Conservation (phyloP, 257 asterid species). For the Ajuga chamaepitys region DNA sequence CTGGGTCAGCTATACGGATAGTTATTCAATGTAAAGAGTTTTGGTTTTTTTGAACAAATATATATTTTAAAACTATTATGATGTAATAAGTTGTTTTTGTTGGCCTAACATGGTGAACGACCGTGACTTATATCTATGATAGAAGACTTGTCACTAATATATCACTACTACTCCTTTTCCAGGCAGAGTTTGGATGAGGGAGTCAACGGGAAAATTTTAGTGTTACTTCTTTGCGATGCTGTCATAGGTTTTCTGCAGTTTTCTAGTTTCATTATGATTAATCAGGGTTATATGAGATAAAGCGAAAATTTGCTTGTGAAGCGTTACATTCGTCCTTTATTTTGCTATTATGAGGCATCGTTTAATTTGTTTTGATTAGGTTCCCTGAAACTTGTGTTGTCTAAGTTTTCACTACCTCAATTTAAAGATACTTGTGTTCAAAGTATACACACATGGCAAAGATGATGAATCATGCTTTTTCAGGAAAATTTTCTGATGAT, state of each 20-base stretch:
- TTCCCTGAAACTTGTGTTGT: neutral
- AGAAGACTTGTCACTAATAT: no score
- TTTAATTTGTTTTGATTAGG: neutral
- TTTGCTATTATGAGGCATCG: neutral
- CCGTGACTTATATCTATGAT: no score
- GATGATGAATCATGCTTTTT: conserved; percentile 5
- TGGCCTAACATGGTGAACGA: no score
- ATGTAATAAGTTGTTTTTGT: no score
- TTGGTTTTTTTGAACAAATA: no score
- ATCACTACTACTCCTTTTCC: no score
- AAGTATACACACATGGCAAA: neutral
- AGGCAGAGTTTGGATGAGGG: neutral
- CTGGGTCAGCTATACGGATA: no score
- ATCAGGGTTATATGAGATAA: neutral
- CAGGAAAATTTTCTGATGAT: conserved; percentile 32
- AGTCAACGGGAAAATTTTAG: neutral
- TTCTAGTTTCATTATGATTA: neutral
- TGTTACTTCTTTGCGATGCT: neutral
- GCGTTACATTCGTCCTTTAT: neutral
- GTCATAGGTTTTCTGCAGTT: neutral
- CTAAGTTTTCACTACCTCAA: neutral
- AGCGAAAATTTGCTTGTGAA: neutral
- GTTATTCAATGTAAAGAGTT: no score
- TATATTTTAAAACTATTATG: no score
- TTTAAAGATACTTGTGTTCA: neutral